Evolutionary conservation across 2,329 filamentous ascomycete genomes (phyloP).

Genomic region (Escovopsis weberi): DNA sequence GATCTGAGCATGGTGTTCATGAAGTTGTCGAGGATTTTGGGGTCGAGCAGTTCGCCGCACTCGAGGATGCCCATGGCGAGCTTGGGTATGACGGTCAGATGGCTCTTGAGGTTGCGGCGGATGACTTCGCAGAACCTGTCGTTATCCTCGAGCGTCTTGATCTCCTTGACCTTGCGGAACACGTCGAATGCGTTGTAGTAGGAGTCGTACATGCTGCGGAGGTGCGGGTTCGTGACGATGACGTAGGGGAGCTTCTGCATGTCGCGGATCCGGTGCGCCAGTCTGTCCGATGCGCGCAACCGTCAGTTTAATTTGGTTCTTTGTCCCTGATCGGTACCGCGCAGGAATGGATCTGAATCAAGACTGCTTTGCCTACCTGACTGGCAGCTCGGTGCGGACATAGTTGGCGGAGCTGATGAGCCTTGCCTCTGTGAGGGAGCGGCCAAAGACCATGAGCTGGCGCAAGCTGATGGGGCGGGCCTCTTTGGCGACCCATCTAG

Average conservation of each 20-base stretch:
- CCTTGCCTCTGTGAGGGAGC: constrained; percentile 77
- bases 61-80: constrained; percentile 90
- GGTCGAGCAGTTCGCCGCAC: constrained; percentile 67
- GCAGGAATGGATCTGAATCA: not conserved
- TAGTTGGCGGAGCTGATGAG: constrained; percentile 94
- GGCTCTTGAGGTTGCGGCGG: constrained; percentile 65
- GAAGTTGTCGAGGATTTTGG: constrained; percentile 74
- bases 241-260: constrained; percentile 95
- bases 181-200: constrained; percentile 95
- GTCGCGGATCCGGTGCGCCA: constrained; percentile 88
- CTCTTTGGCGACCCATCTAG: constrained; percentile 83
- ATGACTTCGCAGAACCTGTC: constrained; percentile 73
- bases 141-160: constrained; percentile 79
- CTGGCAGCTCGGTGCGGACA: constrained; percentile 70
- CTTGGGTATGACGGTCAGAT: constrained; percentile 86
- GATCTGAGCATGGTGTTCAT: constrained; percentile 91
- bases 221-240: constrained; percentile 87
- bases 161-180: constrained; percentile 70
- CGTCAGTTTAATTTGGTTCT: not conserved
- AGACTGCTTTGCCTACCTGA: constrained; percentile 8
- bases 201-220: constrained; percentile 88
- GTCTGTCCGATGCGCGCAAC: constrained; percentile 29
- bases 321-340: not conserved
- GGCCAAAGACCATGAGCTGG: constrained; percentile 93
- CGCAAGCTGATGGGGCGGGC: constrained; percentile 91